Evolutionary conservation across 2,329 filamentous ascomycete genomes (phyloP).

Genomic region (Truncatella angustata): DNA sequence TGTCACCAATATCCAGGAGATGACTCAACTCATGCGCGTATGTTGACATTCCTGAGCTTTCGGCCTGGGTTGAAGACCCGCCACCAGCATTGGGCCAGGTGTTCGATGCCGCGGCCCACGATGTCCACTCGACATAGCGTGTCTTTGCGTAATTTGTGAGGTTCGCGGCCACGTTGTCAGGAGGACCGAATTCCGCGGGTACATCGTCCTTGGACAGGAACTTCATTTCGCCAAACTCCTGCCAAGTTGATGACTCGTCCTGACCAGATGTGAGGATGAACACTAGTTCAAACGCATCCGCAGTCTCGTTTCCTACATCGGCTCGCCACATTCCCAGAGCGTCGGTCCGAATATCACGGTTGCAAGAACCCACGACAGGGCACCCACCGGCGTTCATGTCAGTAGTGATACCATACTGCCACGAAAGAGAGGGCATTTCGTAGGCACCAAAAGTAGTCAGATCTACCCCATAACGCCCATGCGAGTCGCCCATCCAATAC

Average conservation of each 20-base stretch:
- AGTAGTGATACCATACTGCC: slow-evolving; percentile 49
- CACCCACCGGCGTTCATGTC: slow-evolving; percentile 48
- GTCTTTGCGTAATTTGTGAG: slow-evolving; percentile 46
- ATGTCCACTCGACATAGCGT: slow-evolving; percentile 52
- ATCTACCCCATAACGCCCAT: slow-evolving; percentile 50
- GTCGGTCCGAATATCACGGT: slow-evolving; percentile 46
- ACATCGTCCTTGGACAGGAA: slow-evolving; percentile 46
- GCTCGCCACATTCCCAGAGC: slow-evolving; percentile 46
- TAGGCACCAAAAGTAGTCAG: slow-evolving; percentile 52
- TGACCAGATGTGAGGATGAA: slow-evolving; percentile 55
- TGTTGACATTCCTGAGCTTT: slow-evolving; percentile 51
- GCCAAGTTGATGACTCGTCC: slow-evolving; percentile 55
- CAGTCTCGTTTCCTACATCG: slow-evolving; percentile 49
- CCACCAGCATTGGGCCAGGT: slow-evolving; percentile 54
- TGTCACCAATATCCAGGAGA: slow-evolving; percentile 50
- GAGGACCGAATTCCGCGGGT: slow-evolving; percentile 47
- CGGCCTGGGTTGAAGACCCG: slow-evolving; percentile 51
- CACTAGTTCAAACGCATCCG: slow-evolving; percentile 46
- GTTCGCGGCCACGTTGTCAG: slow-evolving; percentile 29
- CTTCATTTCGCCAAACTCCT: slow-evolving; percentile 55
- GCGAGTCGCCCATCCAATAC: slow-evolving; percentile 58
- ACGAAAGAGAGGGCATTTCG: slow-evolving; percentile 43
- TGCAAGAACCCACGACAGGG: slow-evolving; percentile 39
- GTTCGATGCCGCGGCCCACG: slow-evolving; percentile 47
- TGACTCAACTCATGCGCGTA: slow-evolving; percentile 54